phyloP scores from a whole-genome alignment of 2,329 filamentous ascomycete species.

The Colletotrichum euphorbiae region DNA sequence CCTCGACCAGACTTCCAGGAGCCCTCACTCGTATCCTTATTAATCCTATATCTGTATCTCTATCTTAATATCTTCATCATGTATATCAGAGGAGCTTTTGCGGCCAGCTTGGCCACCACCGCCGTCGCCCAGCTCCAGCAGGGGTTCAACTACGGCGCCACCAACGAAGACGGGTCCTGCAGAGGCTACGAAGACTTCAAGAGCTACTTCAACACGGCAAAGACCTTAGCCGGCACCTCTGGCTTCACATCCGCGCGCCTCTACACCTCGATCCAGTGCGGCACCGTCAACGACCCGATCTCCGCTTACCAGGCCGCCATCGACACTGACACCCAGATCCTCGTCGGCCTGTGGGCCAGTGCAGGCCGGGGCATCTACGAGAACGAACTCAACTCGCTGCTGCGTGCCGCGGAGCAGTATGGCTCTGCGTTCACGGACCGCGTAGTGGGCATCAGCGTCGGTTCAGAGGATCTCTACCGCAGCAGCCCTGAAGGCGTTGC shows the following conservation, averaged over 20 bases:
- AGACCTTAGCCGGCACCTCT: conserved; percentile 13
- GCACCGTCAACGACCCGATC: conserved; percentile 63
- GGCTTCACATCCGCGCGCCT: conserved; percentile 35
- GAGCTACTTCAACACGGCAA: conserved; percentile 35
- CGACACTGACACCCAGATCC: conserved; percentile 59
- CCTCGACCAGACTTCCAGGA: conserved; percentile 7
- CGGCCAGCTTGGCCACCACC: conserved; percentile 24
- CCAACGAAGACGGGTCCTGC: conserved; percentile 34
- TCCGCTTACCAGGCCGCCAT: conserved; percentile 74
- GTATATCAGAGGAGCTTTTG: conserved; percentile 8
- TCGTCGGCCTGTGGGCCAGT: conserved; percentile 64
- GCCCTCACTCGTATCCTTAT: neutral
- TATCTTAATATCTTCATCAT: conserved; percentile 5
- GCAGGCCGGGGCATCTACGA: conserved; percentile 51
- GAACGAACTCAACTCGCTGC: conserved; percentile 63
- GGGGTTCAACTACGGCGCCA: conserved; percentile 40
- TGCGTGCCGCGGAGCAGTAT: conserved; percentile 58
- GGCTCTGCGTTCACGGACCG: conserved; percentile 57
- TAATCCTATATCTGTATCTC: neutral
- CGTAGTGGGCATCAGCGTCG: conserved; percentile 65
- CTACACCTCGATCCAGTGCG: conserved; percentile 39
- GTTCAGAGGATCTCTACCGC: conserved; percentile 68
- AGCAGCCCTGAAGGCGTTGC: conserved; percentile 29
- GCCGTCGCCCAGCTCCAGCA: conserved; percentile 25
- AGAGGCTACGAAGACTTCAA: conserved; percentile 37